Evolutionary conservation across 73 alveolate species (phyloP).

Genomic region (Durusdinium trenchii): DNA sequence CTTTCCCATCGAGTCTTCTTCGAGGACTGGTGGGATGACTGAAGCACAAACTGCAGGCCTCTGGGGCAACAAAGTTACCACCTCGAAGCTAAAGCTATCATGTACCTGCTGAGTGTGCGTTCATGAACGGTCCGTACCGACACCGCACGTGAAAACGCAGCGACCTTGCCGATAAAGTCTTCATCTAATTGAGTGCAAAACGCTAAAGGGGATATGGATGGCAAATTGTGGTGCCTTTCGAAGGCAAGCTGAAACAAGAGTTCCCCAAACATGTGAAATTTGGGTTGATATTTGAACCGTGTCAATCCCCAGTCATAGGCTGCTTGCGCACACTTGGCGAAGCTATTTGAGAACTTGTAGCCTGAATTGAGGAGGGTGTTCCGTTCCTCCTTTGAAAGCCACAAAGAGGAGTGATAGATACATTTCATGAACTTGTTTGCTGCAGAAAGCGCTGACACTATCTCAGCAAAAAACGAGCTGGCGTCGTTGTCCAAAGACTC

Average conservation of each 20-base stretch:
- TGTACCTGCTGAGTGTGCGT: background rate
- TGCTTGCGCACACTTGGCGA: background rate
- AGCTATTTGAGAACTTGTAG: background rate
- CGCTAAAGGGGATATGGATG: background rate
- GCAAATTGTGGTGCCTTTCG: background rate
- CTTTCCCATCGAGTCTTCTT: background rate
- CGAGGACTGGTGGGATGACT: background rate
- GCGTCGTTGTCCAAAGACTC: background rate
- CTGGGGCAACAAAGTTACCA: background rate
- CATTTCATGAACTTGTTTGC: background rate
- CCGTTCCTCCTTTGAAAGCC: background rate
- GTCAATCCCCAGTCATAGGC: background rate
- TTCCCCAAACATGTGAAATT: conserved; percentile 18
- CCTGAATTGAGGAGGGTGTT: background rate
- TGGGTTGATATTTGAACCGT: conserved; percentile 26
- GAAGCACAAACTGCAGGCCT: background rate
- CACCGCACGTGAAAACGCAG: background rate
- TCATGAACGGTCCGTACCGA: background rate
- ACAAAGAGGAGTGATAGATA: background rate
- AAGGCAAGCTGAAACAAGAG: background rate
- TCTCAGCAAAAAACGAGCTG: background rate
- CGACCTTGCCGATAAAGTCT: background rate
- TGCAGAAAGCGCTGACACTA: background rate
- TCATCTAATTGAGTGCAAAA: conserved; percentile 16
- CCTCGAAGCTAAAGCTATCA: background rate